Evolutionary conservation across 495 filamentous ascomycete genomes (phyloP), one percentile per base, ranked within the genome.

Genomic region (Penicillium silybi): DNA sequence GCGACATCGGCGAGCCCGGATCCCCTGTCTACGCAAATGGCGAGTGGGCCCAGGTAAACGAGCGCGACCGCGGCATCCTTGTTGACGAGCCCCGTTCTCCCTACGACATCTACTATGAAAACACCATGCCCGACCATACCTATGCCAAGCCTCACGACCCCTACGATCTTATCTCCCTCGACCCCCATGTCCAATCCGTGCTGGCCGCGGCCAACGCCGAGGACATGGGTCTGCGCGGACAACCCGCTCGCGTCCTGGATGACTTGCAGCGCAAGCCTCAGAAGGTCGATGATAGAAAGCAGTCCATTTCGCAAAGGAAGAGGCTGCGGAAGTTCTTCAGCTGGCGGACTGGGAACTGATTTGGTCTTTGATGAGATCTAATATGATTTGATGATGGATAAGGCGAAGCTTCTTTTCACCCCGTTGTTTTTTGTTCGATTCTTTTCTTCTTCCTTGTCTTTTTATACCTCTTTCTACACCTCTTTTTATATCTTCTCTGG

Each of bases 1-100:
- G 61, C 29, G 63, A 73, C 9, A 64, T 74, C 17, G 71, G 71
- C 41, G 70, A 74, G 47, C 69, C 69, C 1, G 69, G 69, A 16
- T 66, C 64, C 3, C 63, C 67, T 2, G 61, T 72, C 53, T 63
- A 61, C 48, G 64, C 66, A 19, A 68, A 71, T 44, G 56, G 60
- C 35, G 57, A 59, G 46, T 67, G 59, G 62, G 51, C 56, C 27
- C 54, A 63, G 39, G 59, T 64, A 19, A 48, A 61, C 54, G 57
- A 56, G 27, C 55, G 62, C 39, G 62, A 67, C 45, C 56, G 59
- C 41, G 56, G 59, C 25, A 64, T 61, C 50, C 52, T 63, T 45
- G 46, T 53, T 35, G 54, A 62, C 15, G 22, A 56, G 2, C 46
- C 41, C 11, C n/a, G 39, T 25, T 42, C 45, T 9, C 44, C 56